Evolutionary conservation across 2,329 filamentous ascomycete species (phyloP).

Genomic region (Talaromyces funiculosus): DNA sequence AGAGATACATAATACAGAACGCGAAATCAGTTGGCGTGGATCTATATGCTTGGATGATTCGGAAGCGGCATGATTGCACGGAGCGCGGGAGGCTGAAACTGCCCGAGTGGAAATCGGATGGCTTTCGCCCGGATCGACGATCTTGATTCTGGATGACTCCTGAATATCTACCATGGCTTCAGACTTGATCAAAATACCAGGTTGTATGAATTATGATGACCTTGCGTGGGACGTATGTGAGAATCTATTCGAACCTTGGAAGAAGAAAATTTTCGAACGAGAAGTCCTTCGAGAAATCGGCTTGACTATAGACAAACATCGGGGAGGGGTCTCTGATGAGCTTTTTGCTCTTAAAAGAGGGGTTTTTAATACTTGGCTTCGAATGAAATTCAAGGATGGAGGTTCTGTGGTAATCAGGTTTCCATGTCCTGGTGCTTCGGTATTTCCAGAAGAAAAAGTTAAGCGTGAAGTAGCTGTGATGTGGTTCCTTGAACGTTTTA

Average conservation of each 20-base stretch:
- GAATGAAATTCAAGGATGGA: conserved; percentile 18
- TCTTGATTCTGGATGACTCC: too few relatives aligned
- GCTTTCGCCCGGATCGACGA: too few relatives aligned
- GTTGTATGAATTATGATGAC: not conserved
- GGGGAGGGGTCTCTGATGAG: conserved; percentile 12
- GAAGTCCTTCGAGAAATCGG: not conserved
- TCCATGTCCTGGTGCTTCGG: conserved; percentile 15
- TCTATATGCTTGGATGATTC: not conserved
- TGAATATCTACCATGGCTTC: not conserved
- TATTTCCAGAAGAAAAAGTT: conserved; percentile 25
- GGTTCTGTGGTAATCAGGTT: conserved; percentile 19
- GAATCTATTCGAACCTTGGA: not conserved
- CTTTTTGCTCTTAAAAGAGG: conserved; percentile 15
- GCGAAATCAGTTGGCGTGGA: not conserved
- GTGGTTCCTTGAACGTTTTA: conserved; percentile 15
- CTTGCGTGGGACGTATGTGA: not conserved
- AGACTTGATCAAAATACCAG: not conserved
- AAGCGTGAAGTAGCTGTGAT: conserved; percentile 17
- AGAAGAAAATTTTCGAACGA: not conserved
- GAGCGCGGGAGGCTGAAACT: not conserved
- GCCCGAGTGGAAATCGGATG: not conserved
- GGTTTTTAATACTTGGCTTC: conserved; percentile 20
- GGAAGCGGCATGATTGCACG: not conserved
- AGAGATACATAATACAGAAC: too few relatives aligned
- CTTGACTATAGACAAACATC: conserved; percentile 12